Conservation (phyloP, 1,284 basidiomycete species). For the Austropuccinia psidii region DNA sequence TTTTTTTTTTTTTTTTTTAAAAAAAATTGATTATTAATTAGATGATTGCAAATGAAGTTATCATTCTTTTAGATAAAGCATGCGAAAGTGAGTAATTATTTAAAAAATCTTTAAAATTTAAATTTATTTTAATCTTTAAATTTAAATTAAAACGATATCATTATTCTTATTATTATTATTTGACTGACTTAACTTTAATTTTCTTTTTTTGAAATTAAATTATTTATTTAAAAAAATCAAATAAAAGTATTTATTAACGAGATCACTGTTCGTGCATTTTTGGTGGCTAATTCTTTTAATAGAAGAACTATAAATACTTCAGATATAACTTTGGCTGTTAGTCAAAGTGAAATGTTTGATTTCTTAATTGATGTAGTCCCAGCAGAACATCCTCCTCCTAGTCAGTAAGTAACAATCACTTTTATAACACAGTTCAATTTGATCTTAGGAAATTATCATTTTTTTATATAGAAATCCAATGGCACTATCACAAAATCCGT, state of each 20-base stretch:
- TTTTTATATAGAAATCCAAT: too few species aligned
- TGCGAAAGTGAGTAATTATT: slow-evolving; percentile 44
- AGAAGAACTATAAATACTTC: slow-evolving; percentile 46
- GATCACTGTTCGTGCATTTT: slow-evolving; percentile 46
- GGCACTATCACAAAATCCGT: too few species aligned
- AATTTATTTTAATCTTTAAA: too few species aligned
- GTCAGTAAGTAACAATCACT: too few species aligned
- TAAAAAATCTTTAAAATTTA: too few species aligned
- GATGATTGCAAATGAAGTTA: slow-evolving; percentile 46
- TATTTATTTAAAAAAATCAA: slow-evolving; percentile 1
- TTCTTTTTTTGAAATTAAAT: too few species aligned
- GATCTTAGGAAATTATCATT: too few species aligned
- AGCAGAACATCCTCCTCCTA: slow-evolving; percentile 35
- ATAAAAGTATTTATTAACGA: slow-evolving; percentile 46
- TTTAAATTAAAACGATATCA: too few species aligned
- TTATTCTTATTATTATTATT: too few species aligned
- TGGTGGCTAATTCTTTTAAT: slow-evolving; percentile 46
- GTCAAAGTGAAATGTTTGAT: slow-evolving; percentile 46
- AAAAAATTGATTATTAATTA: background rate
- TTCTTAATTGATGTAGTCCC: slow-evolving; percentile 47
- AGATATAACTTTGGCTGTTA: slow-evolving; percentile 45
- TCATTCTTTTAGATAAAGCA: slow-evolving; percentile 46
- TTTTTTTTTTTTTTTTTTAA: too few species aligned
- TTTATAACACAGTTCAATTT: too few species aligned
- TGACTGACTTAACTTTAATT: too few species aligned